Conservation (phyloP, 129 eudicot species). For the Escallonia rubra region DNA sequence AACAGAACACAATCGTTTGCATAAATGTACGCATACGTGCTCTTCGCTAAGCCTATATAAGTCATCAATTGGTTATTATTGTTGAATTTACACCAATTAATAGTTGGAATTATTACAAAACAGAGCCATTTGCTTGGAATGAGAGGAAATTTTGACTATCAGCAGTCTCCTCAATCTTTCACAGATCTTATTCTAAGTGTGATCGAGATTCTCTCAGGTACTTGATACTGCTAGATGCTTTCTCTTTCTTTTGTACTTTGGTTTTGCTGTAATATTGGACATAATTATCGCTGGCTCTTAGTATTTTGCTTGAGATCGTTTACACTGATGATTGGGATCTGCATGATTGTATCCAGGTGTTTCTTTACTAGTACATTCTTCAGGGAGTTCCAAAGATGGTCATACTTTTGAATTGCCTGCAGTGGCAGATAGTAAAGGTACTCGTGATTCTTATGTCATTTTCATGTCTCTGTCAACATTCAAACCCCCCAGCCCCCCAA, state of each 20-base stretch:
- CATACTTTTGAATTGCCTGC: slow-evolving; percentile 20
- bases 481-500: no score
- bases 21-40: neutral
- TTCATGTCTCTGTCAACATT: no score
- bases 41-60: neutral
- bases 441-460: neutral
- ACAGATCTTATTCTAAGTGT: slow-evolving; percentile 64
- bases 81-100: neutral
- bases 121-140: slow-evolving; percentile 86
- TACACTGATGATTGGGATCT: neutral
- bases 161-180: slow-evolving; percentile 41
- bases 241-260: no score
- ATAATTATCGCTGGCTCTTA: neutral
- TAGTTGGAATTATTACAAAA: slow-evolving; percentile 2
- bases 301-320: neutral
- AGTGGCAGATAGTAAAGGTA: slow-evolving; percentile 37
- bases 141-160: slow-evolving; percentile 52
- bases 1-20: neutral
- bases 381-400: slow-evolving; percentile 24
- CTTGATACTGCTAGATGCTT: neutral
- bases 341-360: slow-evolving; percentile 37
- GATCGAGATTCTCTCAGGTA: slow-evolving; percentile 87
- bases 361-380: slow-evolving; percentile 41
- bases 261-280: neutral
- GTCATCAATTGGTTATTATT: slow-evolving; percentile 1